phyloP scores from a whole-genome alignment of 2,329 filamentous ascomycete species.

The Diaporthe capsici region DNA sequence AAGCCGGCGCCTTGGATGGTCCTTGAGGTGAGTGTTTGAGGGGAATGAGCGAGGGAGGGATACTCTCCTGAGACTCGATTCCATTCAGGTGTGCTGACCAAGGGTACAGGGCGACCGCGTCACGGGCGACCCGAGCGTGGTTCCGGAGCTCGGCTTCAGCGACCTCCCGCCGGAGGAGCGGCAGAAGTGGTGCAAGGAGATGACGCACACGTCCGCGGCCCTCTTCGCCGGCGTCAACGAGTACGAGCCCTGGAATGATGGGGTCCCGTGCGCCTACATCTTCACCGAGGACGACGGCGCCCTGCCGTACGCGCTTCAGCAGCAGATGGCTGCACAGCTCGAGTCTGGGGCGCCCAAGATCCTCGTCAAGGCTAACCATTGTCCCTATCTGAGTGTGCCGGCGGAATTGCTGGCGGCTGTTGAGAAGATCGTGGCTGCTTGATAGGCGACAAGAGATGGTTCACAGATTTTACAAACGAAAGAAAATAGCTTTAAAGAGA shows the following conservation, averaged over 20 bases:
- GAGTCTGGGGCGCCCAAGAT: slow-evolving; percentile 24
- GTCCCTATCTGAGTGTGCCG: slow-evolving; percentile 40
- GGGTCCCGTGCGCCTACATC: slow-evolving; percentile 42
- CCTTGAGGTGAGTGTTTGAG: slow-evolving; percentile 32
- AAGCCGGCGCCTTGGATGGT: slow-evolving; percentile 42
- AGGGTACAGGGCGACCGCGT: slow-evolving; percentile 40
- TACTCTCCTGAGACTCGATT: not conserved
- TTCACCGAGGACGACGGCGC: slow-evolving; percentile 40
- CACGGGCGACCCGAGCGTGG: slow-evolving; percentile 25
- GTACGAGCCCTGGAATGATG: slow-evolving; percentile 42
- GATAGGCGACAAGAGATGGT: not conserved
- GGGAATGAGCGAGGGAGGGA: not conserved
- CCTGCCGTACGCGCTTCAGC: slow-evolving; percentile 40
- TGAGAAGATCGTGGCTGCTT: slow-evolving; percentile 33
- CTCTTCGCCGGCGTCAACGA: slow-evolving; percentile 39
- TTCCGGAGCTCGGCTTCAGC: slow-evolving; percentile 39
- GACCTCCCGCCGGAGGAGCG: slow-evolving; percentile 36
- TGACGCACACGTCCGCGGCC: slow-evolving; percentile 40
- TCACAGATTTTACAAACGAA: not conserved
- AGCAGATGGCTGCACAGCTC: slow-evolving; percentile 43
- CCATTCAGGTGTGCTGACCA: not conserved
- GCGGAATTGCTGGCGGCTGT: slow-evolving; percentile 38
- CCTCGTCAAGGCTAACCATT: slow-evolving; percentile 41
- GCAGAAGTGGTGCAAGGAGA: slow-evolving; percentile 37
- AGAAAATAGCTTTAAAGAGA: not conserved